phyloP scores from a whole-genome alignment of 2,329 filamentous ascomycete genomes.

The Aspergillus ochraceoroseus region DNA sequence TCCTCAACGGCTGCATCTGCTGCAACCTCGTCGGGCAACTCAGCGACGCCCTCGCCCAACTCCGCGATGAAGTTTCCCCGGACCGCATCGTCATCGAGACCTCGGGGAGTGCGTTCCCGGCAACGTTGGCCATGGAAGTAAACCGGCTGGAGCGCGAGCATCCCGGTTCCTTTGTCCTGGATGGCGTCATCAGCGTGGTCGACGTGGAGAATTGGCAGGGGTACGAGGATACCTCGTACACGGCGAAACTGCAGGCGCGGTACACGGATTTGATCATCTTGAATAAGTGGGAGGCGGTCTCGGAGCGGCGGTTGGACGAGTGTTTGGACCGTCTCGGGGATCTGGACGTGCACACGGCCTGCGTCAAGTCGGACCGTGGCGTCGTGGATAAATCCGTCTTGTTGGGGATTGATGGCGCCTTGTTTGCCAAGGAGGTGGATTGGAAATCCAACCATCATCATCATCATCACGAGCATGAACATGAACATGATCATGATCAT shows the following conservation, averaged over 20 bases:
- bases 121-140: constrained; percentile 84
- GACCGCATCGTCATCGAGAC: constrained; percentile 95
- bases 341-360: constrained; percentile 72
- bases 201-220: constrained; percentile 95
- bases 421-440: constrained; percentile 47
- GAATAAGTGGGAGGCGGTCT: constrained; percentile 83
- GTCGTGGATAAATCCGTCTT: constrained; percentile 72
- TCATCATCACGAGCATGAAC: constrained; percentile 37
- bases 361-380: constrained; percentile 79
- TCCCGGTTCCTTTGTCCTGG: constrained; percentile 62
- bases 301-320: constrained; percentile 69
- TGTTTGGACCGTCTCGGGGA: constrained; percentile 75
- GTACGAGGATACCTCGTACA: constrained; percentile 86
- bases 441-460: constrained; percentile 4
- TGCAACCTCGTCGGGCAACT: constrained; percentile 96
- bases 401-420: constrained; percentile 79
- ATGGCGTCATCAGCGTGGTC: constrained; percentile 83
- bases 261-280: constrained; percentile 89
- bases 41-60: constrained; percentile 69
- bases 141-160: constrained; percentile 67
- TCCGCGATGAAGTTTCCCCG: constrained; percentile 58
- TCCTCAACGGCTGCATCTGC: constrained; percentile 97
- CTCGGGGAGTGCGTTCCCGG: constrained; percentile 78
- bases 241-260: constrained; percentile 77
- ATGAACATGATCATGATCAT: constrained; percentile 55